Evolutionary conservation across 176 grass and related monocot species (phyloP), one percentile per base, ranked within the genome.

Genomic region (Typha latifolia): DNA sequence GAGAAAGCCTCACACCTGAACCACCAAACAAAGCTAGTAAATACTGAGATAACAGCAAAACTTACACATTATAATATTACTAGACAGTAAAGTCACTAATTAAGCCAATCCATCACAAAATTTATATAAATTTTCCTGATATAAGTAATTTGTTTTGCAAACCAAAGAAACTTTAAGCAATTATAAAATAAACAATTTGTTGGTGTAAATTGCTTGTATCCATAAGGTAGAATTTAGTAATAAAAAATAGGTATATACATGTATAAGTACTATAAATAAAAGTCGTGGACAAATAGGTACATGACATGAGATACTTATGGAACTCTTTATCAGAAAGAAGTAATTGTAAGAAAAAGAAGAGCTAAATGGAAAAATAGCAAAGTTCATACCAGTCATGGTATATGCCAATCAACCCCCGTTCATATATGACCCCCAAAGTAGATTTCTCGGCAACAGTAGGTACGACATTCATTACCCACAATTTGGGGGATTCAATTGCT

Each of bases 391-490:
- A 95, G 67, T 95, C 86, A 69, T 95, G 90, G 55, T 95, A 95
- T 74, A 90, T 95, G 74, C 90, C 90, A 62, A 95, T 90, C 77
- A 95, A 63, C 29, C 90, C 90, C 69, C 90, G 70, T 64, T 95
- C 83, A 51, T 95, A 95, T 65, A 95, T 73, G 80, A 84, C 90
- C 32, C 86, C 83, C 48, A 95, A 76, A 59, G 73, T 89, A 32
- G 82, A 57, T 11, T 82, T 68, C 71, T 84, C 80, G 3, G 74
- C 72, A 59, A 84, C 77, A 26, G 90, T 86, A 9, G 90, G 86
- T 51, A 95, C 86, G 8, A 82, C 86, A 82, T 95, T 95, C 90
- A 95, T 95, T 55, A 95, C 90, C 90, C 90, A 95, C 16, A 76
- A 85, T 81, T 89, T 84, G 1, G 71, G 78, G 34, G 90, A 90